Evolutionary conservation across 768 basidiomycete species (phyloP).

Genomic region (Phaeotremella fagi): DNA sequence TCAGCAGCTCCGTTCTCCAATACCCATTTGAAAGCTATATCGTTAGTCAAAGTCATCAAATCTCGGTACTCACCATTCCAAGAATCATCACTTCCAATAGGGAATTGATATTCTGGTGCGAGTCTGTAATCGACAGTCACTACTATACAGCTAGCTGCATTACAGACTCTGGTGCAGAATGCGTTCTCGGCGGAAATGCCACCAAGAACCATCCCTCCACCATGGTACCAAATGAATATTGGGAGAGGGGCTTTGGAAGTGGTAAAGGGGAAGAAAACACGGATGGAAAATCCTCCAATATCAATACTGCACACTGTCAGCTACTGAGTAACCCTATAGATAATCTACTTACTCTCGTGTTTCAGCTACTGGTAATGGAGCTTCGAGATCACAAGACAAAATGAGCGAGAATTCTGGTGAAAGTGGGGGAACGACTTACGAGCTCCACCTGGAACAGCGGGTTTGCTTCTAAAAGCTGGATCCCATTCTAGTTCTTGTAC

Average conservation of each 20-base stretch:
- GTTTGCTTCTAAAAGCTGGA: conserved; percentile 9
- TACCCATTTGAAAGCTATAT: conserved; percentile 58
- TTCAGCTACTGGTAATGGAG: conserved; percentile 9
- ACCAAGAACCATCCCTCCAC: conserved; percentile 73
- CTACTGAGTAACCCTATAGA: neutral
- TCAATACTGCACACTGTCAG: conserved; percentile 9
- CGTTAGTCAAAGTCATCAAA: neutral
- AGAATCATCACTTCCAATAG: conserved; percentile 66
- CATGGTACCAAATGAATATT: conserved; percentile 68
- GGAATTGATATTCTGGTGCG: conserved; percentile 66
- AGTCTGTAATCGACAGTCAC: conserved; percentile 67
- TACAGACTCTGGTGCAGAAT: conserved; percentile 61
- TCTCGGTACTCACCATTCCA: conserved; percentile 51
- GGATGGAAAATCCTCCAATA: conserved; percentile 56
- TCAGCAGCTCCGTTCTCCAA: conserved; percentile 52
- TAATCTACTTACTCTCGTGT: conserved; percentile 7
- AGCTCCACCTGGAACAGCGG: conserved; percentile 20
- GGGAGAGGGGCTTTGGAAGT: conserved; percentile 51
- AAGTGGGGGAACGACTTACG: conserved; percentile 8
- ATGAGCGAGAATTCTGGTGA: no score
- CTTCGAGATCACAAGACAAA: neutral
- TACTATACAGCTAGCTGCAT: conserved; percentile 60
- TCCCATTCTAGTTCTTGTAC: conserved; percentile 16
- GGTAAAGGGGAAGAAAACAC: conserved; percentile 60
- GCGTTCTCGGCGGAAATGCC: conserved; percentile 57